Evolutionary conservation across 192 early-diverging fungal species (phyloP).

Genomic region (Coemansia sp.): DNA sequence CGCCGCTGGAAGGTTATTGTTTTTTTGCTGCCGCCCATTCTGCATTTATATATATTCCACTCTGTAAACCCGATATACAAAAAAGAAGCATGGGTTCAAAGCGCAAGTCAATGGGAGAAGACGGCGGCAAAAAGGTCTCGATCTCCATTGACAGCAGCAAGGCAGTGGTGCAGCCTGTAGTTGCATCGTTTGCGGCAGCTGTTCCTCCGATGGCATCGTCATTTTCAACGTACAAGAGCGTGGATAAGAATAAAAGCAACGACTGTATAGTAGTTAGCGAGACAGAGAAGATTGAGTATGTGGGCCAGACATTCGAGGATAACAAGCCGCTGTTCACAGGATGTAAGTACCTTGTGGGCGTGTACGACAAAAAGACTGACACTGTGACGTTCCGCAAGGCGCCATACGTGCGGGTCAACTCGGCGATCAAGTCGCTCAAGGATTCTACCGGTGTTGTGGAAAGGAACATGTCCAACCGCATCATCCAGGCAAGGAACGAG

Average conservation of each 20-base stretch:
- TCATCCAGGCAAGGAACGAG: constrained; percentile 65
- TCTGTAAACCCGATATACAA: not conserved
- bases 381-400: constrained; percentile 71
- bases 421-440: constrained; percentile 70
- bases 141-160: constrained; percentile 40
- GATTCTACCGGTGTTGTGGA: constrained; percentile 53
- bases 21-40: not conserved
- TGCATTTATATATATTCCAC: not conserved
- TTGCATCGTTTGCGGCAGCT: constrained; percentile 40
- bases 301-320: constrained; percentile 68
- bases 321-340: constrained; percentile 42
- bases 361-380: constrained; percentile 69
- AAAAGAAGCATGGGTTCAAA: constrained; percentile 30
- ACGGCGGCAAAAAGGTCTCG: constrained; percentile 9
- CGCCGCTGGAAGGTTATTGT: no score
- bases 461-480: constrained; percentile 40
- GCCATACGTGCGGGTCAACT: constrained; percentile 63
- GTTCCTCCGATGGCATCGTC: constrained; percentile 41
- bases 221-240: constrained; percentile 40
- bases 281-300: constrained; percentile 73
- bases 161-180: constrained; percentile 48
- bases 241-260: constrained; percentile 16
- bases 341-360: constrained; percentile 72
- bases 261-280: constrained; percentile 61
- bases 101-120: constrained; percentile 30